A percentile compares a stretch with the other conserved stretches of the same genome.
Conservation (phyloP, 1,284 basidiomycete species). For the Lignosus rhinocerotis region DNA sequence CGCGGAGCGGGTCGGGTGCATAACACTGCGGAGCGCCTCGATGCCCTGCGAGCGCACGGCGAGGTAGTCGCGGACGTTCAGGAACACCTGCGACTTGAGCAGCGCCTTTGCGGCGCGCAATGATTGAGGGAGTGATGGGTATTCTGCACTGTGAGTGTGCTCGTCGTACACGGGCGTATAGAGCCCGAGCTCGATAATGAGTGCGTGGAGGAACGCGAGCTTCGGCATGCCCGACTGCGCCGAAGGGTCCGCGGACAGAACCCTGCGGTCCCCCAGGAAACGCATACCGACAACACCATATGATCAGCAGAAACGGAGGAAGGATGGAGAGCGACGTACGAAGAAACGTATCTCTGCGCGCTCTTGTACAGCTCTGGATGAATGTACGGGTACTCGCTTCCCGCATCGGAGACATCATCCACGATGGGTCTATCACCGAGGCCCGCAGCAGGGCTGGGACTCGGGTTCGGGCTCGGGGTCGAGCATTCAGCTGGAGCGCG, state of each 20-base stretch:
- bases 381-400: conserved; percentile 34
- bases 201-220: conserved; percentile 41
- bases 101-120: conserved; percentile 61
- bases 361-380: conserved; percentile 44
- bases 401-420: conserved; percentile 51
- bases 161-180: conserved; percentile 22
- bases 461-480: conserved; percentile 1
- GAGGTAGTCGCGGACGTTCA: conserved; percentile 74
- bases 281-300: not conserved
- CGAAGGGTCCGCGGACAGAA: conserved; percentile 49
- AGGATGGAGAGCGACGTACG: conserved; percentile 24
- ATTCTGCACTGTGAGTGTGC: conserved; percentile 24
- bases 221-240: conserved; percentile 45
- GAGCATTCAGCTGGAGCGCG: conserved; percentile 7
- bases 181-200: conserved; percentile 46
- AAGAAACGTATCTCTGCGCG: conserved; percentile 49
- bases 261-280: conserved; percentile 36
- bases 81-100: conserved; percentile 62
- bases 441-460: conserved; percentile 15
- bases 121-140: conserved; percentile 50
- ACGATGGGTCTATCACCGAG: conserved; percentile 45
- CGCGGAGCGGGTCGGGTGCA: conserved; percentile 61
- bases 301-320: not conserved
- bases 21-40: conserved; percentile 56
- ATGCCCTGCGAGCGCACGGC: conserved; percentile 62